These are phyloP conservation scores for Exophiala sp. DNA, from an alignment of 2,329 filamentous ascomycete species.

Conservation along the genomic window DNA sequence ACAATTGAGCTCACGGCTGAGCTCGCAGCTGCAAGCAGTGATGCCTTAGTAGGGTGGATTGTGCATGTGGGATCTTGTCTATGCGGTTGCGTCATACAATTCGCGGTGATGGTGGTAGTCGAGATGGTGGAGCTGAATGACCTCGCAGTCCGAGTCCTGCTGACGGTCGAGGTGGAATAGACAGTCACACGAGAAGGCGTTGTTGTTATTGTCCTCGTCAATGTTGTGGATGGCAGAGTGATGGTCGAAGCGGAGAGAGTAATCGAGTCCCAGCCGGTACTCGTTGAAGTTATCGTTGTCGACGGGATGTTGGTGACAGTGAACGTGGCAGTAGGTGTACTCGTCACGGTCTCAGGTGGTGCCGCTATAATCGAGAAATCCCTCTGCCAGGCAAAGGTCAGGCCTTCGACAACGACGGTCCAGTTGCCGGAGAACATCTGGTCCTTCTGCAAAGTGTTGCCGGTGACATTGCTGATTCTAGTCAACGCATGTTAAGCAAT, in stretches of 20 bases:
- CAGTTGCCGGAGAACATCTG: conserved; percentile 26
- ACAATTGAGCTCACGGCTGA: neutral
- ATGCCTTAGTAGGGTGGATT: conserved; percentile 18
- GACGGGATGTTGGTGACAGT: conserved; percentile 19
- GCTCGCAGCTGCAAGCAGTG: conserved; percentile 11
- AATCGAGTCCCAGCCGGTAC: conserved; percentile 16
- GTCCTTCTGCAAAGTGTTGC: conserved; percentile 21
- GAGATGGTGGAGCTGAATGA: conserved; percentile 15
- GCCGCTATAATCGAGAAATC: conserved; percentile 23
- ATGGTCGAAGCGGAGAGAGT: conserved; percentile 16
- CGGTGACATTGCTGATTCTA: conserved; percentile 19
- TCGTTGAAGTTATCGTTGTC: conserved; percentile 18
- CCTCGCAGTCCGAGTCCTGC: conserved; percentile 15
- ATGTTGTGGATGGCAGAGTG: conserved; percentile 21
- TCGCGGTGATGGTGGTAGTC: conserved; percentile 19
- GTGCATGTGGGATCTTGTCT: conserved; percentile 21
- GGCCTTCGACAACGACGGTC: conserved; percentile 25
- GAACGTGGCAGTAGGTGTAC: conserved; percentile 21
- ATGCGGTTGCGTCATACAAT: conserved; percentile 12
- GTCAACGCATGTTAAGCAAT: neutral
- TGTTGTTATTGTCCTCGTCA: conserved; percentile 18
- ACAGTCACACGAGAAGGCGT: conserved; percentile 18
- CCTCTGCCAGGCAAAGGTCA: conserved; percentile 26
- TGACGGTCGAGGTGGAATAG: conserved; percentile 16
- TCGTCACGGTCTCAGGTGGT: conserved; percentile 19